Evolutionary conservation across 192 early-diverging fungal genomes (phyloP), one percentile per base, ranked within the genome.

Genomic region (Backusella tuberculispora): DNA sequence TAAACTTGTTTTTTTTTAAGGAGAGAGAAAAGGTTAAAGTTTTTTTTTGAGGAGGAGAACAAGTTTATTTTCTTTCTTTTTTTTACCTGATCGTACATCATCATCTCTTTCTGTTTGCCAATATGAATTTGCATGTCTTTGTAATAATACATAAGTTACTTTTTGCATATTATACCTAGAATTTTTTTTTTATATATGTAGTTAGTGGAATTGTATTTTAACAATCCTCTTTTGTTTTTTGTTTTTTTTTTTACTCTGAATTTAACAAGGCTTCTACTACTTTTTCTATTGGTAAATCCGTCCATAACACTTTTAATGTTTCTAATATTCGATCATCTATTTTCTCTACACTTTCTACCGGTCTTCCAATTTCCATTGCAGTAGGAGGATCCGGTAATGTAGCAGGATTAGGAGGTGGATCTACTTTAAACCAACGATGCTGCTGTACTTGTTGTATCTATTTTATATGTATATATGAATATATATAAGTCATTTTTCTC

Each of bases 361-460:
- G 75, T 53, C 69, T 29, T 14, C 60, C 73, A 10, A 81, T 74
- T 5, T 81, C 76, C 1, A 47, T 17, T 13, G 46, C 64, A 10
- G 76, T 67, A 8, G 76, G 76, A 46, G 80, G 80, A 56, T 75
- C 65, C 7, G 80, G 76, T 38, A 81, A 38, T 3, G 29, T 60
- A 1, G 60, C 34, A 19, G 66, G 41, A 44, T 77, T 46, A 29
- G 45, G 17, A 63, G 72, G 73, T 1, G 44, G 73, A 37, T 74
- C 73, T 5, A 67, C 48, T 10, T 74, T 77, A 60, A 92, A 92
- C 86, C 87, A 92, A 6, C 87, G 83, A 71, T 92, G 90, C 34
- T 63, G 10, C 40, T 89, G 82, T 63, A 92, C 81, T 9, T 86
- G 78, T 37, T 73, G 42, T 79, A 92, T 87, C 88, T 90, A 60